phyloP scores from a whole-genome alignment of 371 early-diverging fungal species.

The Funneliformis caledonium region DNA sequence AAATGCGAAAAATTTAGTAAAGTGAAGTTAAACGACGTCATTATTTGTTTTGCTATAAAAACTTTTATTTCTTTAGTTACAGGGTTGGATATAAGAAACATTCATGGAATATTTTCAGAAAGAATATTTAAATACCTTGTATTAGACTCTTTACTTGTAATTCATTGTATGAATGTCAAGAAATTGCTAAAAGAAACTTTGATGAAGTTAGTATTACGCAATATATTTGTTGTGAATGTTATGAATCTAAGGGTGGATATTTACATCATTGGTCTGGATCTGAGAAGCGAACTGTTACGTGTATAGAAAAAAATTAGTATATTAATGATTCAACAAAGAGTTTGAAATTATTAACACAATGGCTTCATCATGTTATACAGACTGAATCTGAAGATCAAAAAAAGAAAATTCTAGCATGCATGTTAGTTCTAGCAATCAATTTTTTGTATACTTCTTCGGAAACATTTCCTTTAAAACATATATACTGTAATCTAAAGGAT shows the following conservation, averaged over 20 bases:
- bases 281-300: background rate
- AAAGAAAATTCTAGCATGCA: background rate
- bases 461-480: background rate
- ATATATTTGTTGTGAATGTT: background rate
- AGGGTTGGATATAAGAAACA: background rate
- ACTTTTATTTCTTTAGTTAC: background rate
- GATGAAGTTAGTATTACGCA: too few species aligned
- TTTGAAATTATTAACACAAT: background rate
- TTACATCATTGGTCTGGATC: background rate
- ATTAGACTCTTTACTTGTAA: too few species aligned
- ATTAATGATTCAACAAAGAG: background rate
- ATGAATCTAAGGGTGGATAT: background rate
- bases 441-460: background rate
- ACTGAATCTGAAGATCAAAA: background rate
- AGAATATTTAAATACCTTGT: background rate
- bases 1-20: background rate
- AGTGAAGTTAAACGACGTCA: background rate
- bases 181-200: too few species aligned
- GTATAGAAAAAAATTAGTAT: background rate
- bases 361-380: background rate
- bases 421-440: background rate
- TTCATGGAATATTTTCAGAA: background rate
- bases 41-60: background rate
- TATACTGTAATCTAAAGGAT: background rate
- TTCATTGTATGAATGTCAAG: too few species aligned